These are phyloP conservation scores for Calonectria pseudoturangicola DNA, from an alignment of 2,329 filamentous ascomycete genomes.

Conservation along the genomic window DNA sequence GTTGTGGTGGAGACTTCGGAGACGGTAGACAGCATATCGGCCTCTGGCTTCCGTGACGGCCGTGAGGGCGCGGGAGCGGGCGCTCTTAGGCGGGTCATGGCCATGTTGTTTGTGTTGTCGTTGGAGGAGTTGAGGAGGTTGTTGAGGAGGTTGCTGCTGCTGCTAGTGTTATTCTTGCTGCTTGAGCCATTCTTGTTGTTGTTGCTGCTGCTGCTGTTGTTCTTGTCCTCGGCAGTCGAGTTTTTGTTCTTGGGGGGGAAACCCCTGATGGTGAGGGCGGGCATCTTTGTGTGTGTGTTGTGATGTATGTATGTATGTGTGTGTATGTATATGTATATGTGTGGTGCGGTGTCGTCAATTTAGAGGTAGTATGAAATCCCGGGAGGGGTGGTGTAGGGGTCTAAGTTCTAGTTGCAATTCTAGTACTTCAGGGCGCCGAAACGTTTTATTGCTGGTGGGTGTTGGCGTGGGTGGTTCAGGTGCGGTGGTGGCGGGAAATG, in stretches of 20 bases:
- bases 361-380: slow-evolving; percentile 1
- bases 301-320: not conserved
- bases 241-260: slow-evolving; percentile 48
- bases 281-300: slow-evolving; percentile 44
- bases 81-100: slow-evolving; percentile 43
- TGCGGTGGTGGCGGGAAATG: slow-evolving; percentile 38
- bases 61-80: slow-evolving; percentile 43
- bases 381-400: not conserved
- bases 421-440: slow-evolving; percentile 18
- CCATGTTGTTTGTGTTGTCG: slow-evolving; percentile 15
- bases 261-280: slow-evolving; percentile 52
- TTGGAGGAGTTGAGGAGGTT: slow-evolving; percentile 17
- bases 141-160: slow-evolving; percentile 38
- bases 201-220: slow-evolving; percentile 10
- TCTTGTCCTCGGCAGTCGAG: slow-evolving; percentile 38
- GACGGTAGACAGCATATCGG: slow-evolving; percentile 52
- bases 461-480: not conserved
- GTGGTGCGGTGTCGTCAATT: slow-evolving; percentile 10
- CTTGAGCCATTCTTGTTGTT: slow-evolving; percentile 39
- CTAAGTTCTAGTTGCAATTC: slow-evolving; percentile 17
- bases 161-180: slow-evolving; percentile 37
- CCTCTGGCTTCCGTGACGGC: slow-evolving; percentile 46
- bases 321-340: slow-evolving; percentile 15
- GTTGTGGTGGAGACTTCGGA: slow-evolving; percentile 48
- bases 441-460: not conserved